Percentiles rank a stretch among this genome's conserved stretches.
Conservation (phyloP, 192 early-diverging fungal genomes). For the Chytriomyces sp. region DNA sequence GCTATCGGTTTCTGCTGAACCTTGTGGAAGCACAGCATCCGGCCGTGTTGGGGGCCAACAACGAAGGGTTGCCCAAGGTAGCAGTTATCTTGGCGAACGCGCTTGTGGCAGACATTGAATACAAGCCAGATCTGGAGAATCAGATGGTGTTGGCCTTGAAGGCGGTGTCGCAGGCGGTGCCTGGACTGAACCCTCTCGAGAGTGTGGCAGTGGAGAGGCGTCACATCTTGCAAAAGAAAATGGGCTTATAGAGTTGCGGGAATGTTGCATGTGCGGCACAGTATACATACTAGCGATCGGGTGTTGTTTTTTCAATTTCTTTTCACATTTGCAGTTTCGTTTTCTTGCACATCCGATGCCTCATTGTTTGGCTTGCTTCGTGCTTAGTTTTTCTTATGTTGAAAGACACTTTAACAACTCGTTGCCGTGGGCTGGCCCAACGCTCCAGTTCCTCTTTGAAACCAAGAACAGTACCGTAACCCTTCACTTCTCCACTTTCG, state of each 20-base stretch:
- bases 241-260: constrained; percentile 12
- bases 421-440: too few relatives aligned
- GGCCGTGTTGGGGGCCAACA: constrained; percentile 60
- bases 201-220: constrained; percentile 22
- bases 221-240: constrained; percentile 12
- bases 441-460: too few relatives aligned
- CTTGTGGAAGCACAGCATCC: constrained; percentile 53
- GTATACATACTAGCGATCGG: too few relatives aligned
- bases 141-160: constrained; percentile 13
- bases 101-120: constrained; percentile 43
- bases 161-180: background rate
- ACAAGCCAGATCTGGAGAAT: constrained; percentile 8
- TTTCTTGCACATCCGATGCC: too few relatives aligned
- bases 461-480: too few relatives aligned
- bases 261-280: too few relatives aligned
- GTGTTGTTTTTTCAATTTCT: too few relatives aligned
- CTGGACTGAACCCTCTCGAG: constrained; percentile 1
- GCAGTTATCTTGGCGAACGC: constrained; percentile 65
- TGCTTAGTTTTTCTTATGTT: too few relatives aligned
- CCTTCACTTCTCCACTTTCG: too few relatives aligned
- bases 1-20: constrained; percentile 61
- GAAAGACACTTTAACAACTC: too few relatives aligned
- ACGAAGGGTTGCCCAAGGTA: constrained; percentile 63
- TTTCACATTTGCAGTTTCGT: too few relatives aligned
- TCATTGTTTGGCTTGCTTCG: too few relatives aligned